These are phyloP conservation scores for Malassezia caprae DNA, from an alignment of 1,284 basidiomycete genomes.

Conservation along the genomic window DNA sequence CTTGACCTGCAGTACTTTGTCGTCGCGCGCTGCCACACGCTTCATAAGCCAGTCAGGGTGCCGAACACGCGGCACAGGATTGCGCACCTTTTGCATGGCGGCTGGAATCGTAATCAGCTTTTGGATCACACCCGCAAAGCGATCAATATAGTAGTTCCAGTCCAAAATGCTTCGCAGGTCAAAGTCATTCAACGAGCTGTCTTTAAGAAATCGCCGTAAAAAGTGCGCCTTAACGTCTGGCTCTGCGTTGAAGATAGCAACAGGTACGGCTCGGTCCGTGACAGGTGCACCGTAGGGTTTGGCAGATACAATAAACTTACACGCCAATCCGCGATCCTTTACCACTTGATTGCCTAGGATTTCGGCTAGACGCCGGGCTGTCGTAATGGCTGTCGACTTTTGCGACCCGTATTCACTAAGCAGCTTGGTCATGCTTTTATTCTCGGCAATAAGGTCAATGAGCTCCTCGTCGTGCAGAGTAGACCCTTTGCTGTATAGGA, in stretches of 20 bases:
- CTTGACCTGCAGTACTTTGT: constrained; percentile 97
- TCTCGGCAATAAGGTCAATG: constrained; percentile 95
- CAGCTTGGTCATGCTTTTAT: constrained; percentile 94
- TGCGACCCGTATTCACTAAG: constrained; percentile 89
- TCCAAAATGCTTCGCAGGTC: constrained; percentile 90
- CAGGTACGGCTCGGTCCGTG: constrained; percentile 89
- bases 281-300: constrained; percentile 88
- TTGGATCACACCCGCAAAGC: constrained; percentile 93
- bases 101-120: constrained; percentile 99
- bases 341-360: constrained; percentile 98
- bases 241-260: constrained; percentile 98
- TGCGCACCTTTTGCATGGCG: constrained; percentile 91
- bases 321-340: constrained; percentile 96
- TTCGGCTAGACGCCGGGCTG: constrained; percentile 85
- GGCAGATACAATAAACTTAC: constrained; percentile 96
- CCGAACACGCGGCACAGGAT: constrained; percentile 87
- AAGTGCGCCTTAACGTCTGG: constrained; percentile 78
- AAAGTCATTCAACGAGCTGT: constrained; percentile 75
- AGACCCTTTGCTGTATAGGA: constrained; percentile 76
- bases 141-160: constrained; percentile 97
- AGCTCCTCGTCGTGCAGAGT: constrained; percentile 81
- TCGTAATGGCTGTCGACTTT: constrained; percentile 97
- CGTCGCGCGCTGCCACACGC: constrained; percentile 74
- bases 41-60: constrained; percentile 97
- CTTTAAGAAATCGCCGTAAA: constrained; percentile 91